These are phyloP conservation scores for Phragmites australis DNA, from an alignment of 176 grass and related monocot species.

Conservation along the genomic window DNA sequence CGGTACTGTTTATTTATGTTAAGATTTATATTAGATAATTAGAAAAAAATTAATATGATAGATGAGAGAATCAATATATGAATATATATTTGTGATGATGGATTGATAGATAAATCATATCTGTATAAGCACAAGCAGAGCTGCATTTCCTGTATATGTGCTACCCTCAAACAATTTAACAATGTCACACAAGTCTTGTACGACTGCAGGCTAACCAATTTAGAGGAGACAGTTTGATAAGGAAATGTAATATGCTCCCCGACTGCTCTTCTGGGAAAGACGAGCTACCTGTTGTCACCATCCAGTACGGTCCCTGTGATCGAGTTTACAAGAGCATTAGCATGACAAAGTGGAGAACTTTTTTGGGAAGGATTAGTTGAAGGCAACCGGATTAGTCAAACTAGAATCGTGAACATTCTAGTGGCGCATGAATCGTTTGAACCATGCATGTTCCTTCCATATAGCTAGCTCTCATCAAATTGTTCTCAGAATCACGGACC, in stretches of 20 bases:
- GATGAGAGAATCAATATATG: too few relatives aligned
- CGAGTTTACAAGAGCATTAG: background rate
- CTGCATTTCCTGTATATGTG: too few relatives aligned
- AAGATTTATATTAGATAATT: too few relatives aligned
- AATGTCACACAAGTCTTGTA: background rate
- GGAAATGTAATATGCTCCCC: slow-evolving; percentile 30
- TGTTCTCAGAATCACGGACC: slow-evolving; percentile 9
- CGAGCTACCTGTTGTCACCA: slow-evolving; percentile 2
- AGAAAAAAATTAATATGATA: too few relatives aligned
- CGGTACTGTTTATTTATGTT: too few relatives aligned
- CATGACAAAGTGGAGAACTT: background rate
- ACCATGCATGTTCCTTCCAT: background rate
- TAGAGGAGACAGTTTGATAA: background rate
- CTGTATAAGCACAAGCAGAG: too few relatives aligned
- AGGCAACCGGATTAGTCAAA: background rate
- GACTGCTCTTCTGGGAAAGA: background rate
- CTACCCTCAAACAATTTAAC: slow-evolving; percentile 1
- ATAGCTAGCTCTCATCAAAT: slow-evolving; percentile 5
- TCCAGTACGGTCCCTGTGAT: background rate
- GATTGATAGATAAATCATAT: too few relatives aligned
- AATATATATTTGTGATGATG: too few relatives aligned
- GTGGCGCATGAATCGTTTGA: background rate
- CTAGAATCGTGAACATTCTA: background rate
- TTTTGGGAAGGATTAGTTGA: background rate
- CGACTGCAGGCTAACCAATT: slow-evolving; percentile 14